Evolutionary conservation across 768 basidiomycete genomes (phyloP).

Genomic region (Tricholoma furcatifolium): DNA sequence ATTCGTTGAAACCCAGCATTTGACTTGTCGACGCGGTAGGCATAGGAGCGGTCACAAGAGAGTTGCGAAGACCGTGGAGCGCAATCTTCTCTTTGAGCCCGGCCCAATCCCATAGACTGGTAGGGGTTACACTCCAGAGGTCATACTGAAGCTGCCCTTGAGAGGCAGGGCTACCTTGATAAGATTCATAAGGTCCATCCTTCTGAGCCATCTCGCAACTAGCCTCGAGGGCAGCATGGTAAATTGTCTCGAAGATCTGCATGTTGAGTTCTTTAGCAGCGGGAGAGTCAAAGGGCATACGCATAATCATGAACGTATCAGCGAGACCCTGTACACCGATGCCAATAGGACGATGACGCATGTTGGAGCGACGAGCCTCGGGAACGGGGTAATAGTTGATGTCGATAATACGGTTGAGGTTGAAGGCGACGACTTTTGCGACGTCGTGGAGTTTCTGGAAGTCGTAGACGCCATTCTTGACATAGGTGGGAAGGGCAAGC

Average conservation of each 20-base stretch:
- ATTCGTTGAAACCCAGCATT: constrained; percentile 97
- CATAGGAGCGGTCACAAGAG: constrained; percentile 93
- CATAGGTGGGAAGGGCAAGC: constrained; percentile 90
- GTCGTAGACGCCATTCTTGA: constrained; percentile 81
- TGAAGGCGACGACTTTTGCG: constrained; percentile 87
- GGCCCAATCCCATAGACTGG: constrained; percentile 92
- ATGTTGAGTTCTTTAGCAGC: constrained; percentile 87
- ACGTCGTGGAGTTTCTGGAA: constrained; percentile 96
- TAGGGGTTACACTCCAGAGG: constrained; percentile 91
- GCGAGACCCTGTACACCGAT: constrained; percentile 98
- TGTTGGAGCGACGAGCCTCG: constrained; percentile 90
- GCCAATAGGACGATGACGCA: constrained; percentile 96
- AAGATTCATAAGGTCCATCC: constrained; percentile 86
- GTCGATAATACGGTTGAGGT: constrained; percentile 94
- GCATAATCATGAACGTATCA: constrained; percentile 96
- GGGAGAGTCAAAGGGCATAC: constrained; percentile 91
- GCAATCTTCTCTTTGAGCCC: constrained; percentile 84
- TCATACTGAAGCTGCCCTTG: constrained; percentile 91
- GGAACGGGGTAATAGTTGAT: constrained; percentile 94
- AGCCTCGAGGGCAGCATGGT: constrained; percentile 90
- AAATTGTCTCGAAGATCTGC: constrained; percentile 99
- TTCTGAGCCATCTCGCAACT: constrained; percentile 81
- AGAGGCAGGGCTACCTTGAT: constrained; percentile 86
- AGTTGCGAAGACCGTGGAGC: constrained; percentile 82
- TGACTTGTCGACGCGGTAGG: constrained; percentile 98